Conservation (phyloP, 352 stramenopile genomes). For the Phytophthora sojae region DNA sequence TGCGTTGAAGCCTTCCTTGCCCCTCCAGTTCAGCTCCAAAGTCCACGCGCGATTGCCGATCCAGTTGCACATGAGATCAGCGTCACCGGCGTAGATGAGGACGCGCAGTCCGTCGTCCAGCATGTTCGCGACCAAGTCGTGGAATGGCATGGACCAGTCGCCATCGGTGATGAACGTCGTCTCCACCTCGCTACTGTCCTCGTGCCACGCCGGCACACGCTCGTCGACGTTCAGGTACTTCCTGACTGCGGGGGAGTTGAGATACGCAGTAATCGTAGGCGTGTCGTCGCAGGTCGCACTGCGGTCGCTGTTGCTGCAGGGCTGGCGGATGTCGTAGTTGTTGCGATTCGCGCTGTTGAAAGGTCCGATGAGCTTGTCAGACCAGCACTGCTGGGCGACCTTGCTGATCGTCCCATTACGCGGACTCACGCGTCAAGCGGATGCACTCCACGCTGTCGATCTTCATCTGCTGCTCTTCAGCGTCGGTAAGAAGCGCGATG, state of each 20-base stretch:
- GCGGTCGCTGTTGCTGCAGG: constrained; percentile 37
- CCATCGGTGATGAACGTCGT: constrained; percentile 70
- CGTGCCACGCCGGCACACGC: constrained; percentile 63
- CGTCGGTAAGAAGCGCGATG: constrained; percentile 44
- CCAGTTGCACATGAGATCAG: constrained; percentile 97
- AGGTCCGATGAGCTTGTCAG: constrained; percentile 48
- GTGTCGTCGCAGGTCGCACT: constrained; percentile 56
- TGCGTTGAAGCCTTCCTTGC: constrained; percentile 64
- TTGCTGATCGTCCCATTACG: constrained; percentile 34
- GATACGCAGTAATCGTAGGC: constrained; percentile 50
- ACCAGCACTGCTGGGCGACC: constrained; percentile 49
- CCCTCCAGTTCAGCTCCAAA: constrained; percentile 88
- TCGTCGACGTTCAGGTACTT: constrained; percentile 47
- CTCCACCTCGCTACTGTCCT: constrained; percentile 91
- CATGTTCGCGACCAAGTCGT: constrained; percentile 84
- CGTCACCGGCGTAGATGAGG: constrained; percentile 63
- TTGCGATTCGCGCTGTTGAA: constrained; percentile 47
- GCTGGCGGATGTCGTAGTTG: constrained; percentile 59
- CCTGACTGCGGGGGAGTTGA: constrained; percentile 63
- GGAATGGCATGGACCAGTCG: constrained; percentile 95
- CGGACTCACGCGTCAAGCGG: constrained; percentile 40
- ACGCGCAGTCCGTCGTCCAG: constrained; percentile 75
- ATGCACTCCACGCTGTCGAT: constrained; percentile 48
- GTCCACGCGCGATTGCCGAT: constrained; percentile 95
- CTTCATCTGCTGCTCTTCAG: constrained; percentile 46